phyloP scores from a whole-genome alignment of 306 rosid genomes.

The Prosopis cineraria region DNA sequence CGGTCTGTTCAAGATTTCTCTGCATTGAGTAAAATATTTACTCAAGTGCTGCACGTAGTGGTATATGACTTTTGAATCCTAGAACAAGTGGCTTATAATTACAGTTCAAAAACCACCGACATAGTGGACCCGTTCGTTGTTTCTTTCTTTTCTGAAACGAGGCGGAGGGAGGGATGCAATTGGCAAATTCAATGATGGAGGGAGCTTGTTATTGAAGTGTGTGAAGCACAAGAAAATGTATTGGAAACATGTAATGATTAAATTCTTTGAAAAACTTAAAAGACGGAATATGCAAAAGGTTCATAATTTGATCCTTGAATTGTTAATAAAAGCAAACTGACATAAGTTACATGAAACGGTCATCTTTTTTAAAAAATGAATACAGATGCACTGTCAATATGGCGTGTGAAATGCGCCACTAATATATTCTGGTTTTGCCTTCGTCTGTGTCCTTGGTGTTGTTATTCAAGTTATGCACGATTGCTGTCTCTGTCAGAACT shows the following conservation, averaged over 20 bases:
- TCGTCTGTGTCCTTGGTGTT: neutral
- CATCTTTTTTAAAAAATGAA: neutral
- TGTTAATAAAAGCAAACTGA: neutral
- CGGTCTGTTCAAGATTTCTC: neutral
- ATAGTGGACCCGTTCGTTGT: neutral
- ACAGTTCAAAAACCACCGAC: conserved; percentile 8
- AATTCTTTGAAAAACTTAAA: conserved; percentile 38
- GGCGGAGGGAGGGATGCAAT: neutral
- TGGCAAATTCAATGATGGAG: conserved; percentile 30
- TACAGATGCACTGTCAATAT: conserved; percentile 15
- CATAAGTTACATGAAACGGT: neutral
- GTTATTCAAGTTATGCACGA: conserved; percentile 28
- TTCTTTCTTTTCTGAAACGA: neutral
- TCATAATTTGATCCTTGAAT: conserved; percentile 34
- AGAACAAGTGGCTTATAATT: conserved; percentile 8
- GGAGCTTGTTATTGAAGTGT: conserved; percentile 14
- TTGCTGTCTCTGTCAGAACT: conserved; percentile 26
- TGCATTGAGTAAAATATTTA: neutral
- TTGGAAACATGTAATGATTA: conserved; percentile 38
- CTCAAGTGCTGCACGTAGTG: neutral
- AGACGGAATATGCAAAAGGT: conserved; percentile 18
- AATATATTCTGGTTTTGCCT: neutral
- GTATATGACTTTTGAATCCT: conserved; percentile 6
- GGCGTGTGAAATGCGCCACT: conserved; percentile 5
- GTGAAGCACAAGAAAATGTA: conserved; percentile 11